Evolutionary conservation across 2,329 filamentous ascomycete genomes (phyloP), one percentile per base, ranked within the genome.

Genomic region (Beauveria medogensis): DNA sequence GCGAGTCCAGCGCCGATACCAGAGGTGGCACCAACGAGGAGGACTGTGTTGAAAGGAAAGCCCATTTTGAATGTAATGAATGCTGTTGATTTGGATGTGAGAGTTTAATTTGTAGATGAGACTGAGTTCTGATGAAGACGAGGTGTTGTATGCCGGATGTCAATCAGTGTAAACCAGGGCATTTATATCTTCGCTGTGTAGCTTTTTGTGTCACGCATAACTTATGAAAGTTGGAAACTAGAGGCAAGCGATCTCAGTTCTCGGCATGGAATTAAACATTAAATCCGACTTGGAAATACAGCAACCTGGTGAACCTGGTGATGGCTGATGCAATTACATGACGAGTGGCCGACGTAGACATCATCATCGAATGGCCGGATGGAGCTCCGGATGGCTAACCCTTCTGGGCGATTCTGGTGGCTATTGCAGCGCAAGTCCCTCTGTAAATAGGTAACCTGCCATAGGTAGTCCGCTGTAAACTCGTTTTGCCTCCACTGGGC

Each of bases 1-100:
- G 69, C 68, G 60, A 68, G 54, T 43, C 63, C 62, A 16, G 63
- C 63, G n/a, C 66, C 66, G 26, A 68, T 67, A 55, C 66, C 66
- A 9, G 66, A 64, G 4, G 66, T 67, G 26, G 66, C 67, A 22
- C 66, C 67, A 48, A 84, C 73, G 51, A 85, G 67, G 58, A 85
- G 78, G 34, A 83, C 74, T 44, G 78, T 78, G 55, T 81, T 82
- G 70, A 84, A 84, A 7, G 73, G 75, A 69, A 83, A 84, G 6
- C 75, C 63, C 81, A 83, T 83, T 34, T 55, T 71, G 57, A 14
- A 5, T 18, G 6, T 40, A 24, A 12, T 37, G 44, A 37, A 37
- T 47, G 4, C 34, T 24, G 16, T 22, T 14, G 26, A 18, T 56
- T 12, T 41, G 14, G n/a, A 50, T 59, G 10, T 46, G 28, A 30